Conservation (phyloP, 257 asterid species). For the Solanum pinnatisectum region DNA sequence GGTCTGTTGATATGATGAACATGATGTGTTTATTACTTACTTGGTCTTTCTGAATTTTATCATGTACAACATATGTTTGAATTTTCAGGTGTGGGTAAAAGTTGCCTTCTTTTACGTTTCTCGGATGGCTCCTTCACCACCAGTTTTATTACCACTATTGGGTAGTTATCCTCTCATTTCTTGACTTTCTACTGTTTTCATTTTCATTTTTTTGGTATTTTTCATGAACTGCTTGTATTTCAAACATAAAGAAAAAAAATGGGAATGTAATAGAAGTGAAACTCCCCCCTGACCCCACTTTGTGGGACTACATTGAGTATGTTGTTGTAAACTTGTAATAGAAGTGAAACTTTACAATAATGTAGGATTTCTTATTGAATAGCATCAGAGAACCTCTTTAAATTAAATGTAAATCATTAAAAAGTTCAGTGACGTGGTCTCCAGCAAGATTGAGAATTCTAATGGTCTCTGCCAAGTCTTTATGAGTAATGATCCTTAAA, state of each 20-base stretch:
- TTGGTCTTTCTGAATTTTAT: background rate
- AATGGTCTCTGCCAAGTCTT: background rate
- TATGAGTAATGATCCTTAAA: background rate
- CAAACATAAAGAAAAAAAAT: background rate
- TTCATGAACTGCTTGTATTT: background rate
- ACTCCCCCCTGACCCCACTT: background rate
- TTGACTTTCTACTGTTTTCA: background rate
- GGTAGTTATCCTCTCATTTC: conserved; percentile 19
- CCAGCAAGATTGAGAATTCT: background rate
- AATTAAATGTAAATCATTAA: background rate
- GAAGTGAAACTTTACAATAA: background rate
- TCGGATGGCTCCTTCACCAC: conserved; percentile 98
- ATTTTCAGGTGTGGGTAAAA: conserved; percentile 75
- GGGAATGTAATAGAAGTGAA: background rate
- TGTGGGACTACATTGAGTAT: background rate
- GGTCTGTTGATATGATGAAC: background rate
- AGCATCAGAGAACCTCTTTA: background rate
- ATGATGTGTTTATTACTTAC: background rate
- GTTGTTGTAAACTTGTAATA: background rate
- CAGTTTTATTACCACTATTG: conserved; percentile 85
- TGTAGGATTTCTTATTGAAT: background rate
- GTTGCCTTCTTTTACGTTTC: conserved; percentile 94
- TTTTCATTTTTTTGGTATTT: background rate
- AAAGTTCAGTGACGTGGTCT: background rate
- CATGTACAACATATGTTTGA: background rate